These are phyloP conservation scores for Papiliotrema nemorosa DNA, from an alignment of 1,284 basidiomycete species.

Conservation along the genomic window DNA sequence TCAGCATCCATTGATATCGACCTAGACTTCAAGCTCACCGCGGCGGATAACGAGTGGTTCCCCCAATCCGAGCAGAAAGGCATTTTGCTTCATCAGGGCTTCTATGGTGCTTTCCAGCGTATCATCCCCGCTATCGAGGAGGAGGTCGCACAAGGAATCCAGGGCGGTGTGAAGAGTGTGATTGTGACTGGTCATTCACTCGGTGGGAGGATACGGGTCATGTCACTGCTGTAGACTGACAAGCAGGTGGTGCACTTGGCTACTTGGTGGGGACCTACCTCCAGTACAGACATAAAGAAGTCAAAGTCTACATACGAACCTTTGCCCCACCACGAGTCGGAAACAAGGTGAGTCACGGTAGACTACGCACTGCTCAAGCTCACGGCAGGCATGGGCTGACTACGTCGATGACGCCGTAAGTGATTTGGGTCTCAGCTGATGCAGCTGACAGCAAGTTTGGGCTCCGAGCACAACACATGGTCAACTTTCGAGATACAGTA, in stretches of 20 bases:
- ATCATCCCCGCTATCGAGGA: conserved; percentile 9
- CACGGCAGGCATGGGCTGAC: conserved; percentile 18
- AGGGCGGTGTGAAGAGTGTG: conserved; percentile 10
- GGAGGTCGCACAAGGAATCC: conserved; percentile 5
- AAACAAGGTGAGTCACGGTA: conserved; percentile 8
- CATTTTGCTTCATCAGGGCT: conserved; percentile 20
- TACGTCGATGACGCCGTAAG: conserved; percentile 22
- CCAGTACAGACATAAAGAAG: conserved; percentile 7
- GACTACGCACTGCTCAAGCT: neutral
- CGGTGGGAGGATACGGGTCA: too few species aligned
- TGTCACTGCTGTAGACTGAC: too few species aligned
- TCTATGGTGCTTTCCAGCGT: conserved; percentile 19
- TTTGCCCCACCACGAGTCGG: conserved; percentile 26
- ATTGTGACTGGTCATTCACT: conserved; percentile 27
- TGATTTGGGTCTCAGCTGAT: neutral
- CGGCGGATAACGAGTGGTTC: conserved; percentile 8
- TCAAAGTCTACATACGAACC: conserved; percentile 9
- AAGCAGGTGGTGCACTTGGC: conserved; percentile 17
- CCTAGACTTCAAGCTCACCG: conserved; percentile 13
- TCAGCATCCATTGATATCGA: conserved; percentile 17
- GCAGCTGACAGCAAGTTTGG: conserved; percentile 9
- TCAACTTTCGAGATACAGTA: conserved; percentile 25
- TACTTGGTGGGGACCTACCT: conserved; percentile 18
- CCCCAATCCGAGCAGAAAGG: conserved; percentile 9
- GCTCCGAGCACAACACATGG: conserved; percentile 15